Conservation (phyloP, 371 early-diverging fungal genomes). For the Saksenaea vasiformis region DNA sequence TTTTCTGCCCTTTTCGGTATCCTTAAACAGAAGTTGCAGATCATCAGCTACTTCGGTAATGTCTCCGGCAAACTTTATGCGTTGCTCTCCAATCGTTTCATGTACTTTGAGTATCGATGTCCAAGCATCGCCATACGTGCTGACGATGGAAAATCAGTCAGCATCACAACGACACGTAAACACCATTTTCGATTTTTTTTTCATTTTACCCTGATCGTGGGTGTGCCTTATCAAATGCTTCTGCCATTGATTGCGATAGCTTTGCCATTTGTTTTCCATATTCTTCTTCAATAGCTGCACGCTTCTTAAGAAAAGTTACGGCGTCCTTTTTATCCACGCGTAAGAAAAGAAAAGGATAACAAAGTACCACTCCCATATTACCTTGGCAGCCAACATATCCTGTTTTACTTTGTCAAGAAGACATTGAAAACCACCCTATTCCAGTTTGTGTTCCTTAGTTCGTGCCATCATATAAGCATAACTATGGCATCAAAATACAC, state of each 20-base stretch:
- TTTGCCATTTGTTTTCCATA: slow-evolving; percentile 55
- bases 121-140: slow-evolving; percentile 61
- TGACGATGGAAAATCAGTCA: slow-evolving; percentile 8
- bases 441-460: background rate
- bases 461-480: background rate
- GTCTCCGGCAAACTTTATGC: slow-evolving; percentile 59
- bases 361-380: slow-evolving; percentile 3
- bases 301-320: slow-evolving; percentile 48
- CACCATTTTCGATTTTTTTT: background rate
- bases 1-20: slow-evolving; percentile 77
- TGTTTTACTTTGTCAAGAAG: slow-evolving; percentile 48
- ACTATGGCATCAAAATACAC: background rate
- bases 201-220: slow-evolving; percentile 36
- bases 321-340: slow-evolving; percentile 33
- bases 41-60: slow-evolving; percentile 72
- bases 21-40: slow-evolving; percentile 66
- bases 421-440: slow-evolving; percentile 41
- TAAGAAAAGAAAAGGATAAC: slow-evolving; percentile 3
- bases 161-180: background rate
- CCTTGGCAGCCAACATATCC: slow-evolving; percentile 43
- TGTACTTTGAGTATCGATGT: slow-evolving; percentile 64
- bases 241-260: slow-evolving; percentile 36
- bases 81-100: slow-evolving; percentile 69
- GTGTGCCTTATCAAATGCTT: slow-evolving; percentile 38
- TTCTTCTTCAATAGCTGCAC: slow-evolving; percentile 57